A percentile compares a stretch with the other conserved stretches of the same genome.
These are phyloP conservation scores for Fomitopsis serialis DNA, from an alignment of 768 basidiomycete genomes.

Conservation along the genomic window DNA sequence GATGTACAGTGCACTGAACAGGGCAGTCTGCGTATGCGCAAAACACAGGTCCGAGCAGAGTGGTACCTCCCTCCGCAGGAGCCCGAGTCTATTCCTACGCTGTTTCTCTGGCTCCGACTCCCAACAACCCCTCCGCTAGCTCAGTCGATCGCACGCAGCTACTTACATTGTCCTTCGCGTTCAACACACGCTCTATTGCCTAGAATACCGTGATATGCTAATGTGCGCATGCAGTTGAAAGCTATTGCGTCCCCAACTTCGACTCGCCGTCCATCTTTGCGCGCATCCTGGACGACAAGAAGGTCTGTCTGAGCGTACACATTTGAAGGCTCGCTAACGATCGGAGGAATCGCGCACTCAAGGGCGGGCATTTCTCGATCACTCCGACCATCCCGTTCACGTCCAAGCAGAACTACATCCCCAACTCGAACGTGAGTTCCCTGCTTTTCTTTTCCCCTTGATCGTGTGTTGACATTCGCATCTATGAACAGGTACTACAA, in stretches of 20 bases:
- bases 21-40: too few species aligned
- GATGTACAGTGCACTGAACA: too few species aligned
- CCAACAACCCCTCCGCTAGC: too few species aligned
- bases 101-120: too few species aligned
- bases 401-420: constrained; percentile 80
- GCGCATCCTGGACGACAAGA: constrained; percentile 81
- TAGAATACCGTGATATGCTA: too few species aligned
- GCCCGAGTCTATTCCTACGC: too few species aligned
- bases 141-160: too few species aligned
- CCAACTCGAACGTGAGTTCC: constrained; percentile 53
- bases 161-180: too few species aligned
- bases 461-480: constrained; percentile 3
- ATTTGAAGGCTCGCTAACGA: not conserved
- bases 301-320: constrained; percentile 28
- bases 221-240: constrained; percentile 55
- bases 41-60: too few species aligned
- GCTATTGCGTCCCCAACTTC: constrained; percentile 89
- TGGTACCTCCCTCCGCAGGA: too few species aligned
- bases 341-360: too few species aligned
- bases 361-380: constrained; percentile 91
- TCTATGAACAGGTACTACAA: constrained; percentile 59
- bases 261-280: constrained; percentile 93
- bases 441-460: not conserved
- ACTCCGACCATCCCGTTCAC: constrained; percentile 64
- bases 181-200: too few species aligned